These are phyloP conservation scores for Mycena vitilis DNA, from an alignment of 768 basidiomycete species.

Conservation along the genomic window DNA sequence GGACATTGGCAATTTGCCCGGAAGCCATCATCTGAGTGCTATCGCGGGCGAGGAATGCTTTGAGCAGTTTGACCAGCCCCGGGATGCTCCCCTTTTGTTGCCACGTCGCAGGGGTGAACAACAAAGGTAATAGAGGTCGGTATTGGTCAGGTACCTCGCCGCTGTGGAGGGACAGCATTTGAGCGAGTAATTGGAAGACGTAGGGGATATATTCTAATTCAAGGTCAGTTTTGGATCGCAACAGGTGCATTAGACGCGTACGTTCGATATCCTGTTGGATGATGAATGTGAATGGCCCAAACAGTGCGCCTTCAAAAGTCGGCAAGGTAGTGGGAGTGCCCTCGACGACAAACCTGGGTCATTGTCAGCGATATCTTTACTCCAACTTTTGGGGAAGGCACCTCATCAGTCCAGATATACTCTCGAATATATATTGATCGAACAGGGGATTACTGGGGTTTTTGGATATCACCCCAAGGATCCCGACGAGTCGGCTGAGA, in stretches of 20 bases:
- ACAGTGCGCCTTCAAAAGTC: constrained; percentile 83
- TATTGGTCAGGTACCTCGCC: constrained; percentile 79
- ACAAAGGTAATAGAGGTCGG: constrained; percentile 79
- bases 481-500: constrained; percentile 80
- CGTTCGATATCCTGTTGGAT: constrained; percentile 94
- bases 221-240: constrained; percentile 13
- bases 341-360: constrained; percentile 79
- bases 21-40: constrained; percentile 71
- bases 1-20: constrained; percentile 80
- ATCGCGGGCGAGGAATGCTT: constrained; percentile 84
- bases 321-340: constrained; percentile 74
- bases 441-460: constrained; percentile 99
- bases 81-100: constrained; percentile 95
- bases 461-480: constrained; percentile 89
- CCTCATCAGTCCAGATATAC: constrained; percentile 94
- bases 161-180: constrained; percentile 89
- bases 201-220: constrained; percentile 93
- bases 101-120: constrained; percentile 90
- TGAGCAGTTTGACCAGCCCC: constrained; percentile 88
- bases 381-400: constrained; percentile 43
- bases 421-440: constrained; percentile 98
- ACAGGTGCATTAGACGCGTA: constrained; percentile 48
- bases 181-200: constrained; percentile 95
- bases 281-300: constrained; percentile 89
- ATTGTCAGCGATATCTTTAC: constrained; percentile 8